These are phyloP conservation scores for Parathielavia appendiculata DNA, from an alignment of 495 filamentous ascomycete genomes.

Conservation along the genomic window DNA sequence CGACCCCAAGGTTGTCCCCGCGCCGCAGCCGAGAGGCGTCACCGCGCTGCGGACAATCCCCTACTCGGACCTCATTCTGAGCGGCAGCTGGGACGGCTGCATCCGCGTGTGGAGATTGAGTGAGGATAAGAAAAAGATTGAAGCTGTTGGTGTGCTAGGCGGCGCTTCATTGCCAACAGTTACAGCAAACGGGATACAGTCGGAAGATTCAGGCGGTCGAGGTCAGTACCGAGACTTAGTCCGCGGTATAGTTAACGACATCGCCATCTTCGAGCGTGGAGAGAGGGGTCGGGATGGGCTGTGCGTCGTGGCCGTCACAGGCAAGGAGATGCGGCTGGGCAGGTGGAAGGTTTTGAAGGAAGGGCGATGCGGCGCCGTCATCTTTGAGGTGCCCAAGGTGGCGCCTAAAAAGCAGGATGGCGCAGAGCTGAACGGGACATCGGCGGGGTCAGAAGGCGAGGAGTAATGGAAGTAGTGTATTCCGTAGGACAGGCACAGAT, in stretches of 20 bases:
- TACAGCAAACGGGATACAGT: slow-evolving; percentile 7
- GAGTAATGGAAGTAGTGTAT: neutral
- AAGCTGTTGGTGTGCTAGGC: slow-evolving; percentile 64
- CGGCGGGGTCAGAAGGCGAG: slow-evolving; percentile 13
- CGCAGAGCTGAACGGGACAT: slow-evolving; percentile 22
- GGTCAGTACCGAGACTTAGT: slow-evolving; percentile 29
- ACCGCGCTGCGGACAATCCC: slow-evolving; percentile 82
- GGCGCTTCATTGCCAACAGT: slow-evolving; percentile 5
- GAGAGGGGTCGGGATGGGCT: slow-evolving; percentile 66
- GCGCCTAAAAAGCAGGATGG: slow-evolving; percentile 28
- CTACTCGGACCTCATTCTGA: slow-evolving; percentile 80
- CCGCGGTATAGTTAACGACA: slow-evolving; percentile 77
- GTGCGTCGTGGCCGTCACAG: slow-evolving; percentile 74
- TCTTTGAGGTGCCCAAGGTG: slow-evolving; percentile 65
- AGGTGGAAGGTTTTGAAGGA: slow-evolving; percentile 60
- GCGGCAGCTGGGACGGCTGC: slow-evolving; percentile 88
- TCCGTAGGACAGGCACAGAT: neutral
- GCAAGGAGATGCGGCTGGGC: slow-evolving; percentile 79
- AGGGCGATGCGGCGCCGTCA: slow-evolving; percentile 69
- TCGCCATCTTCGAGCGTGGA: slow-evolving; percentile 74
- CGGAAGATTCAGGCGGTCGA: neutral
- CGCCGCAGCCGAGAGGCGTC: slow-evolving; percentile 76
- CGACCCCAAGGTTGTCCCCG: slow-evolving; percentile 49
- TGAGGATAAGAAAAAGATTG: slow-evolving; percentile 74
- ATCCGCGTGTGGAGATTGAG: slow-evolving; percentile 80